These are phyloP conservation scores for Magnolia sinica DNA, from an alignment of 164 flowering plant species.

Conservation along the genomic window DNA sequence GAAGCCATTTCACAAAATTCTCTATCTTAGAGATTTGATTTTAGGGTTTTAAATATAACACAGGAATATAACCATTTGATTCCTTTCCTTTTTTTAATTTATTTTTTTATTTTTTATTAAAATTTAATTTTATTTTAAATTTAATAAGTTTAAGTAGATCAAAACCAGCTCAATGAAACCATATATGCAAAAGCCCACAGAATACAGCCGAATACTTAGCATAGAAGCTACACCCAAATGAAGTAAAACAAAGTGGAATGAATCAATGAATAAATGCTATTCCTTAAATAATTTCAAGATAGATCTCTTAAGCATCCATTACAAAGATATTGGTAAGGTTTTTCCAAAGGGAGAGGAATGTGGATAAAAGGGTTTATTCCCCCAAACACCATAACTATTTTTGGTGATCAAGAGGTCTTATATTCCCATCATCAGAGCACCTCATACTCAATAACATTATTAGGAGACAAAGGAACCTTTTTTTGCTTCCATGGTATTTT, in stretches of 20 bases:
- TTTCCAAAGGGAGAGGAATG: neutral
- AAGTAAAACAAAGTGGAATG: neutral
- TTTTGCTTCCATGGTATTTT: neutral
- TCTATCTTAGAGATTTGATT: too few relatives aligned
- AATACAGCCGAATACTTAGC: neutral
- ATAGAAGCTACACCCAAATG: neutral
- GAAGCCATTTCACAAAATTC: too few relatives aligned
- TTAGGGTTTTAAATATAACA: too few relatives aligned
- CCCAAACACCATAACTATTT: neutral
- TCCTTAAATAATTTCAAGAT: neutral
- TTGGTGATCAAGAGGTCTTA: neutral
- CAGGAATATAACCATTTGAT: neutral
- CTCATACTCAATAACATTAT: neutral
- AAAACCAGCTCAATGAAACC: too few relatives aligned
- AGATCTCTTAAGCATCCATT: constrained; percentile 2
- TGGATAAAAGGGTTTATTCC: neutral
- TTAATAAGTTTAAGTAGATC: too few relatives aligned
- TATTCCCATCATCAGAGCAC: neutral
- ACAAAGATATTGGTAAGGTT: neutral
- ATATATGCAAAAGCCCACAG: too few relatives aligned
- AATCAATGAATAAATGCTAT: neutral
- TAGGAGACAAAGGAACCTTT: neutral
- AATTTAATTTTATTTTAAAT: too few relatives aligned
- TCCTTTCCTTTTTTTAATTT: neutral
- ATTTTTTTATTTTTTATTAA: too few relatives aligned